Conservation (phyloP, 1,284 basidiomycete genomes). For the Mixia osmundae region DNA sequence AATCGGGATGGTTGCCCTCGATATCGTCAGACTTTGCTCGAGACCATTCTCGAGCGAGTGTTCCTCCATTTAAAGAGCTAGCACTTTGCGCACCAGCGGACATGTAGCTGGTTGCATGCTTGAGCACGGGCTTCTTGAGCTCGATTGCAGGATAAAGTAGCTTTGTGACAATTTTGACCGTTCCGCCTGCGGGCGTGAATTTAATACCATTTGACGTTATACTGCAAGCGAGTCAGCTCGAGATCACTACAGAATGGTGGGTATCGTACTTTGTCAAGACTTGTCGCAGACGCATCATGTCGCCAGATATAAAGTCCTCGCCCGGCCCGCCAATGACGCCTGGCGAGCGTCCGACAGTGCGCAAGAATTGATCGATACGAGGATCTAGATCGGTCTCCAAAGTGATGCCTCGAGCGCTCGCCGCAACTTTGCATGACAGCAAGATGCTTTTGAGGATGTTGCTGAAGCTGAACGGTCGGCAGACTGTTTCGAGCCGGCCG, state of each 20-base stretch:
- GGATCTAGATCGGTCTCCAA: constrained; percentile 1
- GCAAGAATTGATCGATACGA: no score
- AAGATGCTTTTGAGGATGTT: constrained; percentile 36
- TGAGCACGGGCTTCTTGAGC: no score
- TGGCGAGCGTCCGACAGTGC: no score
- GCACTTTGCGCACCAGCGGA: no score
- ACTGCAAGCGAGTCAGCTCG: neutral
- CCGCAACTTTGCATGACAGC: neutral
- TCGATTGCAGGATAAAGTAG: constrained; percentile 1
- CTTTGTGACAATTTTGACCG: neutral
- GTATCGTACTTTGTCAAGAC: constrained; percentile 18
- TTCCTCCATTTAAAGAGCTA: no score
- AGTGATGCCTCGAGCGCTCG: neutral
- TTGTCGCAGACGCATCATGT: constrained; percentile 56
- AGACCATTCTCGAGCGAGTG: no score
- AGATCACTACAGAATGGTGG: neutral
- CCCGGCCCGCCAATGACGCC: no score
- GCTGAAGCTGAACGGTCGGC: constrained; percentile 54
- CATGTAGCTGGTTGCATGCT: no score
- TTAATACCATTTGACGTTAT: no score
- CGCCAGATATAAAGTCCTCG: constrained; percentile 43
- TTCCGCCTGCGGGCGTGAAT: neutral
- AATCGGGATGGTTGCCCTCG: no score
- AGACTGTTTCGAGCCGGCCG: constrained; percentile 41
- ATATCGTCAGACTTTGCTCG: no score